These are phyloP conservation scores for Pythium pyrilobum DNA, from an alignment of 352 stramenopile species.

Conservation along the genomic window DNA sequence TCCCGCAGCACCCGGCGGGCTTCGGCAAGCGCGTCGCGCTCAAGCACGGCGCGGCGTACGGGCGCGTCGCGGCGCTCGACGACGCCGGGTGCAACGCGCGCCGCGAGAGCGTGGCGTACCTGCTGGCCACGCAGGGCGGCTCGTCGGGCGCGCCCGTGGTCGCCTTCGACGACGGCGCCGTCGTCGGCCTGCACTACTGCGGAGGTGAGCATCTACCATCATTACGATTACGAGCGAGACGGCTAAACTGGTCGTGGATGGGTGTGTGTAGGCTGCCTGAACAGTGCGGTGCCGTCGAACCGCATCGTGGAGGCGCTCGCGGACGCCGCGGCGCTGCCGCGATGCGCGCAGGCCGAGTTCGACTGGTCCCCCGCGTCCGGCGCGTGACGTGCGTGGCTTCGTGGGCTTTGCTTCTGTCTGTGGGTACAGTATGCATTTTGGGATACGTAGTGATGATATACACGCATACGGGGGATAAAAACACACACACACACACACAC, in stretches of 20 bases:
- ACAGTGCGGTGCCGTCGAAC: constrained; percentile 30
- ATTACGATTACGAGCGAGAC: neutral
- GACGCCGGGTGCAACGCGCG: constrained; percentile 31
- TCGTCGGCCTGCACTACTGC: constrained; percentile 53
- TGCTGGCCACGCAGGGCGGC: constrained; percentile 37
- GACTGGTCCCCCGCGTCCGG: too few relatives aligned
- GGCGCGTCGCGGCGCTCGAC: constrained; percentile 18
- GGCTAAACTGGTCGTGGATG: neutral
- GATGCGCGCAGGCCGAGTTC: constrained; percentile 11
- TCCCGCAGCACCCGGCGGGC: constrained; percentile 40
- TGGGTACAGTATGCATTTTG: too few relatives aligned
- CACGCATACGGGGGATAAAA: too few relatives aligned
- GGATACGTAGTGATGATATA: too few relatives aligned
- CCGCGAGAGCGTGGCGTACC: constrained; percentile 33
- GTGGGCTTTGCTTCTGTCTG: too few relatives aligned
- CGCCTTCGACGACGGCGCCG: constrained; percentile 25
- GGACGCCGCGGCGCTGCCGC: constrained; percentile 11
- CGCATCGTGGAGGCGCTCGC: constrained; percentile 28
- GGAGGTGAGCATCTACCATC: constrained; percentile 15
- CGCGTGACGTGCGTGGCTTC: too few relatives aligned
- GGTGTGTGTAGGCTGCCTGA: constrained; percentile 22
- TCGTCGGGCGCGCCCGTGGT: constrained; percentile 50
- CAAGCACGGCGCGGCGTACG: constrained; percentile 29
- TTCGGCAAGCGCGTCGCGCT: constrained; percentile 44
- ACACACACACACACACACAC: too few relatives aligned